phyloP scores from a whole-genome alignment of 345 rosid species.

The Carallia brachiata region DNA sequence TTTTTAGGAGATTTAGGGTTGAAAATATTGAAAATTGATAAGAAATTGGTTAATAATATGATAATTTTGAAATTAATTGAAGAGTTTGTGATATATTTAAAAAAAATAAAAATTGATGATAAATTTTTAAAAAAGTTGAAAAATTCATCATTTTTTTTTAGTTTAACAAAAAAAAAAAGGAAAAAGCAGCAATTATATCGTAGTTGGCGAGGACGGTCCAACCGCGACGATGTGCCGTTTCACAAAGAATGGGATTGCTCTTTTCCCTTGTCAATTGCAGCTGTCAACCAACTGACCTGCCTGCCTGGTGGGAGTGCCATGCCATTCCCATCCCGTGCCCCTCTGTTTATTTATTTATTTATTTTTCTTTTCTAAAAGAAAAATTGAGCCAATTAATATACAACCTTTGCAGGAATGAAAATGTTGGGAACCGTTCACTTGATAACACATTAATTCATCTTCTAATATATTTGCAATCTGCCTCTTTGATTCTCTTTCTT shows the following conservation, averaged over 20 bases:
- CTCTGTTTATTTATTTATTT: too few species aligned
- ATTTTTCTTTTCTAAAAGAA: too few species aligned
- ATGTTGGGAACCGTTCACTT: slow-evolving; percentile 2
- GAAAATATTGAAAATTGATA: too few species aligned
- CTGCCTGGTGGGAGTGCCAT: slow-evolving; percentile 21
- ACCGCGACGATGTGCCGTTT: slow-evolving; percentile 24
- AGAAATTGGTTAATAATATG: too few species aligned
- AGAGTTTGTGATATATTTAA: too few species aligned
- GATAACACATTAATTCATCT: background rate
- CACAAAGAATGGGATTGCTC: slow-evolving; percentile 20
- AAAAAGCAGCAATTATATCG: slow-evolving; percentile 16
- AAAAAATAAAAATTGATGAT: too few species aligned
- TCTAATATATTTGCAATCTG: background rate
- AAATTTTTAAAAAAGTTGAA: too few species aligned
- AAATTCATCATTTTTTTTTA: too few species aligned
- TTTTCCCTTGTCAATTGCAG: slow-evolving; percentile 21
- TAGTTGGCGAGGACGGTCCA: slow-evolving; percentile 8
- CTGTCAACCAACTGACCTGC: slow-evolving; percentile 30
- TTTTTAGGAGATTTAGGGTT: too few species aligned
- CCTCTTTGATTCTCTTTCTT: too few species aligned
- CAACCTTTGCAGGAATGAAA: slow-evolving; percentile 7
- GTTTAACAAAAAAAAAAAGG: background rate
- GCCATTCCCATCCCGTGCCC: slow-evolving; percentile 6
- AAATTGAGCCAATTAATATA: slow-evolving; percentile 19
- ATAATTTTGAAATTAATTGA: too few species aligned